Evolutionary conservation across 192 early-diverging fungal species (phyloP), one percentile per base, ranked within the genome.

Genomic region (Podila verticillata): DNA sequence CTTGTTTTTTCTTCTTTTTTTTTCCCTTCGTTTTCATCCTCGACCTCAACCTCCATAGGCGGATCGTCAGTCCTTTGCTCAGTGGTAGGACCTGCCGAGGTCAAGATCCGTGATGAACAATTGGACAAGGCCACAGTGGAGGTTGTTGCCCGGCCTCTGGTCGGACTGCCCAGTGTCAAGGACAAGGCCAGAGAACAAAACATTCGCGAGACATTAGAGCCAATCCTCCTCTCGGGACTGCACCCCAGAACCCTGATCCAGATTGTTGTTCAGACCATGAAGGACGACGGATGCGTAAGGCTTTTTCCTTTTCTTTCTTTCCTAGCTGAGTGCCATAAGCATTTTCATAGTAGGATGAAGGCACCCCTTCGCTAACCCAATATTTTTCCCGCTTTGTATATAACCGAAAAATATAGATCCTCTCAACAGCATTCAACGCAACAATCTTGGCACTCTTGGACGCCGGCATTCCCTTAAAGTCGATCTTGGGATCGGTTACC

Each of bases 171-270:
- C 8, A 79, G 89, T 78, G 84, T 82, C 24, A 86, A 84, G 64
- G 97, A 98, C 64, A 91, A 91, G 75, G 86, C 91, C 57, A 81
- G 89, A 22, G 96, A 97, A 75, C 77, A 80, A 7, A 84, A 82
- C 3, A 59, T 99, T 30, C 87, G 92, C 49, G 84, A 91, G 56
- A 91, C 95, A 7, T 84, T 96, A 49, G 93, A 95, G 68, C 86
- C 90, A 28, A 72, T 92, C 24, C 88, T 98, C 35, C 74, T 96
- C 47, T 83, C 87, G n/a, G 88, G 87, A 30, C 82, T 96, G 60
- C 94, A 96, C 82, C 98, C 98, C 31, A 87, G 97, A 34, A 97
- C 97, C 4, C 57, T 88, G 44, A 89, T 99, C 19, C 92, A 93
- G 70, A 93, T 99, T 64, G 95, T 93, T 10, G 67, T 94, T 24